Conservation (phyloP, 768 basidiomycete genomes). For the Rhodotorula taiwanensis region DNA sequence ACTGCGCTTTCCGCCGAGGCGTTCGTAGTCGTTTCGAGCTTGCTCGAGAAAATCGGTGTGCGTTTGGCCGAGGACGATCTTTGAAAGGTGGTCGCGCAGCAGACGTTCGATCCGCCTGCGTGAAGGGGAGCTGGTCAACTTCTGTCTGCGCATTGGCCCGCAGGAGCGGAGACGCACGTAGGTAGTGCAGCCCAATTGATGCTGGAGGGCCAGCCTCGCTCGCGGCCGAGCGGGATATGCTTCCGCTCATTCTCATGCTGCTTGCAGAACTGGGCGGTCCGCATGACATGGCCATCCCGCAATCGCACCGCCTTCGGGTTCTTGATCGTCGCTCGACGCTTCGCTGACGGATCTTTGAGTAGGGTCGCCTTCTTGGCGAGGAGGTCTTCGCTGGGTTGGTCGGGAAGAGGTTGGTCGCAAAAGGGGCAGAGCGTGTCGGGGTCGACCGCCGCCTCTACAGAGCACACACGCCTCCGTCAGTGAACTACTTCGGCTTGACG, state of each 20-base stretch:
- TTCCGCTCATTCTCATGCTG: slow-evolving; percentile 29
- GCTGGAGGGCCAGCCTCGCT: slow-evolving; percentile 22
- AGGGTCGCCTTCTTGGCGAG: slow-evolving; percentile 20
- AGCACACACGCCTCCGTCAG: too few relatives aligned
- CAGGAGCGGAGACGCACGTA: slow-evolving; percentile 1
- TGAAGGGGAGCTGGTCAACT: neutral
- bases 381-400: slow-evolving; percentile 18
- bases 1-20: neutral
- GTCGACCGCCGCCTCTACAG: slow-evolving; percentile 13
- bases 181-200: slow-evolving; percentile 25
- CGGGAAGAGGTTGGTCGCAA: slow-evolving; percentile 32
- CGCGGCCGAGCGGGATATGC: slow-evolving; percentile 27
- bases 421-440: slow-evolving; percentile 36
- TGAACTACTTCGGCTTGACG: too few relatives aligned
- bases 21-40: slow-evolving; percentile 43
- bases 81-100: slow-evolving; percentile 1
- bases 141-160: accelerated
- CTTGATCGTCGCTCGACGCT: neutral
- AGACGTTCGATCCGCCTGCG: slow-evolving; percentile 12
- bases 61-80: slow-evolving; percentile 5
- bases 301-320: slow-evolving; percentile 27
- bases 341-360: slow-evolving; percentile 12
- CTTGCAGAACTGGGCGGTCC: slow-evolving; percentile 30
- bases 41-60: slow-evolving; percentile 37
- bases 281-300: slow-evolving; percentile 13